phyloP scores from a whole-genome alignment of 176 grass and related monocot genomes.

The Calamus simplicifolius region DNA sequence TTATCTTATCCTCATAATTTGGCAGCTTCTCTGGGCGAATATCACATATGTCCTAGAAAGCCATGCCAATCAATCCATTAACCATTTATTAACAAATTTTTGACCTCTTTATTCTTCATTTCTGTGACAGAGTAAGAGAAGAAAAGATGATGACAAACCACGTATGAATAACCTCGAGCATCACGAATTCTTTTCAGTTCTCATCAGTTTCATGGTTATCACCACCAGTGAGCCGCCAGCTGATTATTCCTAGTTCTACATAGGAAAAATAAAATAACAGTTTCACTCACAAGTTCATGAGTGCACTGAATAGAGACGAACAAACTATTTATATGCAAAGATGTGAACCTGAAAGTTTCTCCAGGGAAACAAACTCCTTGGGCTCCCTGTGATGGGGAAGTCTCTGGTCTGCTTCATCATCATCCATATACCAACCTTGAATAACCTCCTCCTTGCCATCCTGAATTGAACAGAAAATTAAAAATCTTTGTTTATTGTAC shows the following conservation, averaged over 20 bases:
- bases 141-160: conserved; percentile 32
- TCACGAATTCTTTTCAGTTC: conserved; percentile 86
- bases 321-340: background rate
- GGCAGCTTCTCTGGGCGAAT: conserved; percentile 74
- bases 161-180: conserved; percentile 79
- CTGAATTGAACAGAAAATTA: conserved; percentile 14
- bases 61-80: no score
- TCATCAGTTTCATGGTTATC: conserved; percentile 84
- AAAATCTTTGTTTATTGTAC: no score
- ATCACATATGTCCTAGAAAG: conserved; percentile 70
- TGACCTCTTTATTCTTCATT: background rate
- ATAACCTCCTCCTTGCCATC: conserved; percentile 87
- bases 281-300: background rate
- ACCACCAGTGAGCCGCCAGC: conserved; percentile 67
- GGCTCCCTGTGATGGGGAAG: conserved; percentile 79
- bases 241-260: conserved; percentile 79
- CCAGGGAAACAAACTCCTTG: conserved; percentile 68
- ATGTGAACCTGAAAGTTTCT: conserved; percentile 56
- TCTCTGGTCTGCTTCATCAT: conserved; percentile 69
- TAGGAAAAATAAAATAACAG: background rate
- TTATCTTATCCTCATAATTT: conserved; percentile 80
- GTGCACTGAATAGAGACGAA: background rate
- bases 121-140: background rate
- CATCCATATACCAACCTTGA: conserved; percentile 92
- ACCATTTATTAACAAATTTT: no score